phyloP scores from a whole-genome alignment of 345 rosid species.

The Euphorbia peplus region DNA sequence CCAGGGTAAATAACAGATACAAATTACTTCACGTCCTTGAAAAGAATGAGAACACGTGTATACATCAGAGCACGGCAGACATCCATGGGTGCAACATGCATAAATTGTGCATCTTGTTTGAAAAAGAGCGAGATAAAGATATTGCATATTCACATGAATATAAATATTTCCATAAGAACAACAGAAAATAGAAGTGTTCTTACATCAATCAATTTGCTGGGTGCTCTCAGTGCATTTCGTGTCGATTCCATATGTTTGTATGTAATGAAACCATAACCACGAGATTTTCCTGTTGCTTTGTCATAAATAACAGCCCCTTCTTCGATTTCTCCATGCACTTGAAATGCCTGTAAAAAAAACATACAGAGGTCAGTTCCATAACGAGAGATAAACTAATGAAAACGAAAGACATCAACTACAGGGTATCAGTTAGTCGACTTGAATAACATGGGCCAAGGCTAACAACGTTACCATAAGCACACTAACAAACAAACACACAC shows the following conservation, averaged over 20 bases:
- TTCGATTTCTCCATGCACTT: constrained; percentile 61
- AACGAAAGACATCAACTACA: neutral
- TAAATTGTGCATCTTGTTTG: neutral
- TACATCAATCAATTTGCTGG: constrained; percentile 65
- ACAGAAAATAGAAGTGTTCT: constrained; percentile 20
- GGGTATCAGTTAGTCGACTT: neutral
- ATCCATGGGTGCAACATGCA: neutral
- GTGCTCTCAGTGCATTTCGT: constrained; percentile 50
- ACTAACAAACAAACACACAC: constrained; percentile 43
- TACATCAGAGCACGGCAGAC: no score
- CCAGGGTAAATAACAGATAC: neutral
- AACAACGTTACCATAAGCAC: constrained; percentile 29
- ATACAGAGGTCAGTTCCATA: neutral
- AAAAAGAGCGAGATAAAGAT: neutral
- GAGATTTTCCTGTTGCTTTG: constrained; percentile 65
- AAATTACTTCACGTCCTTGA: neutral
- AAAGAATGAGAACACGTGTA: neutral
- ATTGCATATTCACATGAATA: neutral
- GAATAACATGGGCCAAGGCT: constrained; percentile 6
- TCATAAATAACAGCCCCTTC: constrained; percentile 74
- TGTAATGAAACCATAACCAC: constrained; percentile 76
- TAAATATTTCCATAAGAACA: constrained; percentile 12
- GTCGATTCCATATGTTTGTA: constrained; percentile 67
- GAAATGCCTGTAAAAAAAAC: constrained; percentile 50
- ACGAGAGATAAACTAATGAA: neutral